phyloP scores from a whole-genome alignment of 2,329 filamentous ascomycete genomes.

The Penicillium sp. region DNA sequence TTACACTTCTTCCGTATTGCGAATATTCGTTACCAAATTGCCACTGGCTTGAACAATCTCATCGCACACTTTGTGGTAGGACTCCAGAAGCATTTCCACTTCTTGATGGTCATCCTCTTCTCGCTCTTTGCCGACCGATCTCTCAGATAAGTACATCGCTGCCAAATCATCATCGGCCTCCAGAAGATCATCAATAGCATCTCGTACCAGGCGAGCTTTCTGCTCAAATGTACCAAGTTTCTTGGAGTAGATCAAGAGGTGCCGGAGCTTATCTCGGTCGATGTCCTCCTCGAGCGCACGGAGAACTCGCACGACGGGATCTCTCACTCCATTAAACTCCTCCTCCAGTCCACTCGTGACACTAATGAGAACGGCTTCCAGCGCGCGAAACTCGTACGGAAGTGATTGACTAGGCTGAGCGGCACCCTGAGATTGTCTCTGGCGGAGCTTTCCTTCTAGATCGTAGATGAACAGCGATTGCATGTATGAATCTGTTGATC shows the following conservation, averaged over 20 bases:
- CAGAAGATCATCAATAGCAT: conserved; percentile 90
- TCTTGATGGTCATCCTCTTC: conserved; percentile 89
- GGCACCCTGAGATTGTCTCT: conserved; percentile 60
- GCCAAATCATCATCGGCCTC: conserved; percentile 95
- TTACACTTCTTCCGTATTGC: conserved; percentile 98
- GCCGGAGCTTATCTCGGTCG: conserved; percentile 85
- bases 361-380: conserved; percentile 92
- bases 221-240: conserved; percentile 96
- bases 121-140: conserved; percentile 69
- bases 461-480: conserved; percentile 99
- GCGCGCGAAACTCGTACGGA: conserved; percentile 92
- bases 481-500: conserved; percentile 88
- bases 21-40: conserved; percentile 88
- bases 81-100: conserved; percentile 94
- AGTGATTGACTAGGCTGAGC: conserved; percentile 54
- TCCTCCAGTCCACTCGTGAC: conserved; percentile 89
- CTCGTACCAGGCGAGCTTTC: conserved; percentile 88
- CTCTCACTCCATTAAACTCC: conserved; percentile 90
- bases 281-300: conserved; percentile 94
- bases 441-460: conserved; percentile 84
- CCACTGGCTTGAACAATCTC: conserved; percentile 95
- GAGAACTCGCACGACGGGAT: conserved; percentile 85
- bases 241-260: conserved; percentile 91
- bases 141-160: conserved; percentile 93
- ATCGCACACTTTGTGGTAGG: conserved; percentile 95